A percentile compares a stretch with the other conserved stretches of the same genome.
Evolutionary conservation across 371 early-diverging fungal species (phyloP).

Genomic region (Batkoa obscura): DNA sequence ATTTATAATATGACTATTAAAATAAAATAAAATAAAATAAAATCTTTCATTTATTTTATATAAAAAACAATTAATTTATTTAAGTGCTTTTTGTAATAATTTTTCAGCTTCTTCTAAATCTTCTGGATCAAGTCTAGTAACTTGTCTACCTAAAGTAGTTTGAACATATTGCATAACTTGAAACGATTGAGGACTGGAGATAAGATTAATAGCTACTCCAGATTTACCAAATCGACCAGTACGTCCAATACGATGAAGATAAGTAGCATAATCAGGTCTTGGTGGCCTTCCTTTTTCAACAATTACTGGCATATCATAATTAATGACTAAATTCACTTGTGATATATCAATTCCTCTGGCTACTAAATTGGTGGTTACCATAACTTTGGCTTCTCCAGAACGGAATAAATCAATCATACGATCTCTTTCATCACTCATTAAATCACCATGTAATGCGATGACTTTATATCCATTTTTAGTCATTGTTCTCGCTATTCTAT

Average conservation of each 20-base stretch:
- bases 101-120: conserved; percentile 56
- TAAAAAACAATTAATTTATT: no score
- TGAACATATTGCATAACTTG: conserved; percentile 57
- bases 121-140: conserved; percentile 56
- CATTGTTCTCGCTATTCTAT: conserved; percentile 55
- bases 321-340: conserved; percentile 93
- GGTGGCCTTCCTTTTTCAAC: background rate
- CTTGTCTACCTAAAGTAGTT: conserved; percentile 47
- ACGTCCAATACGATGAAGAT: conserved; percentile 96
- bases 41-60: no score
- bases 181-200: conserved; percentile 48
- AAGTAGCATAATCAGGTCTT: conserved; percentile 77
- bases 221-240: conserved; percentile 96
- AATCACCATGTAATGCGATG: conserved; percentile 72
- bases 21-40: no score
- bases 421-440: conserved; percentile 71
- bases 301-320: conserved; percentile 77
- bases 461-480: conserved; percentile 68
- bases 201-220: conserved; percentile 94
- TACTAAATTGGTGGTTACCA: conserved; percentile 92
- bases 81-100: conserved; percentile 50
- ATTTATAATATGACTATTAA: no score
- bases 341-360: conserved; percentile 95
- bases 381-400: conserved; percentile 73
- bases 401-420: conserved; percentile 85